These are phyloP conservation scores for Alternaria hordeiaustralica DNA, from an alignment of 2,329 filamentous ascomycete genomes.

Conservation along the genomic window DNA sequence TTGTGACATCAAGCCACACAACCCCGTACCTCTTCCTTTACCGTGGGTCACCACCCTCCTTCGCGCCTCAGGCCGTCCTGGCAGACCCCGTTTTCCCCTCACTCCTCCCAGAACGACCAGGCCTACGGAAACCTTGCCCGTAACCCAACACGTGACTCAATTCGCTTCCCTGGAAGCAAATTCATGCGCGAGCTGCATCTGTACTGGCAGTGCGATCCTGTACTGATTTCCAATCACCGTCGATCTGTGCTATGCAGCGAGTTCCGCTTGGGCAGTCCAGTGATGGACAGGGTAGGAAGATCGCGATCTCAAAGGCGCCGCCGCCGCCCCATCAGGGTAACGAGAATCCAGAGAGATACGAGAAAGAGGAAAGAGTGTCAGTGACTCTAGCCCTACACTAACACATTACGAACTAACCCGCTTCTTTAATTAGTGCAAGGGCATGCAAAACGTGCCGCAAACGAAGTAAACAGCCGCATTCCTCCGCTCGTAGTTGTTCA, in stretches of 20 bases:
- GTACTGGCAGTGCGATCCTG: background rate
- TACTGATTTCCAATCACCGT: background rate
- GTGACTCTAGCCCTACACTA: background rate
- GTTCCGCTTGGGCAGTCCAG: background rate
- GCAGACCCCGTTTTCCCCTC: background rate
- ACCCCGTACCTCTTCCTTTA: background rate
- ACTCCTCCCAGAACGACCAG: background rate
- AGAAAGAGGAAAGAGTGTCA: constrained; percentile 29
- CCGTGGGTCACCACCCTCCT: background rate
- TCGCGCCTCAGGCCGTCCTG: background rate
- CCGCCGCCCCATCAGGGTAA: constrained; percentile 7
- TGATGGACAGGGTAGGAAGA: constrained; percentile 14
- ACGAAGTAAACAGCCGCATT: constrained; percentile 19
- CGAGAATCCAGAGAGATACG: constrained; percentile 1
- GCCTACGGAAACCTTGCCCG: background rate
- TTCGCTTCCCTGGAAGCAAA: background rate
- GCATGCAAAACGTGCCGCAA: constrained; percentile 33
- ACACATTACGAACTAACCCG: background rate
- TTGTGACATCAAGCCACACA: background rate
- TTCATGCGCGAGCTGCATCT: constrained; percentile 1
- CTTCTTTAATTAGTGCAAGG: constrained; percentile 19
- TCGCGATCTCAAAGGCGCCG: constrained; percentile 22
- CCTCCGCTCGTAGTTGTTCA: background rate
- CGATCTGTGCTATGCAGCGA: constrained; percentile 4
- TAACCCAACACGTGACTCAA: background rate